A percentile compares a stretch with the other conserved stretches of the same genome.
Conservation (phyloP, 1,284 basidiomycete genomes). For the Pseudomicrostroma phylloplanum region DNA sequence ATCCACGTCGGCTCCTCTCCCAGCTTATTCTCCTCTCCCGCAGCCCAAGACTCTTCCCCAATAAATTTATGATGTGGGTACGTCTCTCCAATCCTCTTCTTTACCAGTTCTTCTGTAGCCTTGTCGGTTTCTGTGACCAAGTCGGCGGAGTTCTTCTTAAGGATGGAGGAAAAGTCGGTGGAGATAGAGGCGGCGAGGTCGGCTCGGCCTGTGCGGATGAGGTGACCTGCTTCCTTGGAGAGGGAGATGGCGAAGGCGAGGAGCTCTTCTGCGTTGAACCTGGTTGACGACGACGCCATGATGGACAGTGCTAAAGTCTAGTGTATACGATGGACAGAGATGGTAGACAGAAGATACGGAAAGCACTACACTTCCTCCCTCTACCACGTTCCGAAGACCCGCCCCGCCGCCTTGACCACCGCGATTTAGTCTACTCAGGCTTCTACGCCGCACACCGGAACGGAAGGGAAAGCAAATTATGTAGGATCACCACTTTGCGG, state of each 20-base stretch:
- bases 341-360: too few relatives aligned
- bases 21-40: conserved; percentile 64
- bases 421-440: too few relatives aligned
- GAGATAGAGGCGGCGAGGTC: conserved; percentile 10
- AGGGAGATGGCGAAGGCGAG: conserved; percentile 68
- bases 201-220: conserved; percentile 53
- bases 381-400: too few relatives aligned
- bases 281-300: background rate
- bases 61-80: conserved; percentile 58
- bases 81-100: conserved; percentile 59
- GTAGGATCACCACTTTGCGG: too few relatives aligned
- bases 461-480: too few relatives aligned
- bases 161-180: conserved; percentile 16
- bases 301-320: too few relatives aligned
- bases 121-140: conserved; percentile 97
- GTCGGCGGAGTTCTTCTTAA: conserved; percentile 48
- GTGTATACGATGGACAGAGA: too few relatives aligned
- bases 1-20: conserved; percentile 86
- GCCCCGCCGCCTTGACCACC: too few relatives aligned
- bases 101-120: conserved; percentile 78
- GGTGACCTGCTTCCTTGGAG: conserved; percentile 56
- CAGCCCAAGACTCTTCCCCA: conserved; percentile 78
- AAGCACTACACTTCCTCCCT: too few relatives aligned
- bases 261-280: conserved; percentile 27
- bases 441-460: too few relatives aligned